A percentile compares a stretch with the other conserved stretches of the same genome.
Evolutionary conservation across 139 green algal genomes (phyloP).

Genomic region (Spirogloea muscicola): DNA sequence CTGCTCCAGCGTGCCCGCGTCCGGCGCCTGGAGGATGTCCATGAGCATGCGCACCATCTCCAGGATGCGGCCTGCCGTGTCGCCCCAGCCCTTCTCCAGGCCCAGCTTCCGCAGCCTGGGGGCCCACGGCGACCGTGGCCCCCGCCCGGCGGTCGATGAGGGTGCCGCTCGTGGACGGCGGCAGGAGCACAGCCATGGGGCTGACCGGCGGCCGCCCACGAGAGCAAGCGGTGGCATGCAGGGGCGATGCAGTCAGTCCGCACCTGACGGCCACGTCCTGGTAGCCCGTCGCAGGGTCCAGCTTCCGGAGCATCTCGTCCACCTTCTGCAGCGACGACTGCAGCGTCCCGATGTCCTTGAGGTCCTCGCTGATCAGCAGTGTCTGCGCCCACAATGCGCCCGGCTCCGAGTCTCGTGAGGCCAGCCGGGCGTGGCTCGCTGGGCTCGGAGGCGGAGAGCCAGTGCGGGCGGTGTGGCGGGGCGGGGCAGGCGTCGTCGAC

Average conservation of each 20-base stretch:
- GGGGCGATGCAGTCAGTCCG: not conserved
- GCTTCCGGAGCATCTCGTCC: conserved; percentile 13
- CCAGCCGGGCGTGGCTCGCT: no score
- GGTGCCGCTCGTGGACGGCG: no score
- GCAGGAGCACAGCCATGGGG: not conserved
- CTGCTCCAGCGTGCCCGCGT: conserved; percentile 59
- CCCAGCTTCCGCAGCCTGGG: conserved; percentile 51
- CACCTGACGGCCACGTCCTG: not conserved
- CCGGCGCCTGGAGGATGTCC: conserved; percentile 71
- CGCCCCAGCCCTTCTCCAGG: conserved; percentile 71
- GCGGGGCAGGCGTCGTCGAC: no score
- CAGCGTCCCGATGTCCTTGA: conserved; percentile 33
- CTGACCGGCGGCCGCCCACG: no score
- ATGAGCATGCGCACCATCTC: conserved; percentile 63
- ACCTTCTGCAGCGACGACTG: not conserved
- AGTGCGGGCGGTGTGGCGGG: no score
- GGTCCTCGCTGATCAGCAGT: conserved; percentile 53
- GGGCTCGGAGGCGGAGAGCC: no score
- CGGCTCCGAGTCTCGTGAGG: no score
- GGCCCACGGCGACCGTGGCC: not conserved
- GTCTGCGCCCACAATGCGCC: no score
- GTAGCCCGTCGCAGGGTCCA: conserved; percentile 8
- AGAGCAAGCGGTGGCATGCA: not conserved
- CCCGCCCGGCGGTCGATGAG: not conserved
- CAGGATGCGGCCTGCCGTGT: conserved; percentile 52